Base-by-base conservation (phyloP, 140 eudicot genomes). In the Anethum foeniculum region DNA sequence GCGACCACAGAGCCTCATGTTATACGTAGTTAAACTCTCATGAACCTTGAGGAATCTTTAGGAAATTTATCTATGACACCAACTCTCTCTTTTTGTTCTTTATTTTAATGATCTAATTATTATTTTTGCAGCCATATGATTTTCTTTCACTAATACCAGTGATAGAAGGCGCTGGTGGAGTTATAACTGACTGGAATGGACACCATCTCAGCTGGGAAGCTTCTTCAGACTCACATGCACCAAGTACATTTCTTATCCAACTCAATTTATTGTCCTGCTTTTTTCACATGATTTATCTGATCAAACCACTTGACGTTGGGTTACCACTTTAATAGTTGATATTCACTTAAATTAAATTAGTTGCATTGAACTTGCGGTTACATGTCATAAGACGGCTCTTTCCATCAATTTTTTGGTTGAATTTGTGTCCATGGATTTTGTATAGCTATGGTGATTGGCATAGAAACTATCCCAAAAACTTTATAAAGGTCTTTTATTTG, bases 151-250 rank as follows among this genome's bases (percentile, higher is more conserved):
- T 90, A 78, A 82, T 92, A 80, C 99, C 99, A 12, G 97, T 92
- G 80, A 95, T 95, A 67, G 88, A 95, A 85, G 99, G 97, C 60
- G 97, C 97, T 71, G 99, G 97, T 88, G 99, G 99, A 79, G 89
- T 84, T 10, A 91, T 95, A 83, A 95, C 97, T 12, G 99, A 95
- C 76, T 95, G 99, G 97, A 88, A 79, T 13, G 99, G 99, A 47
- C 73, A 85, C 62, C 85, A 81, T 51, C 90, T 95, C 71, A 68
- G 65, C 44, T 95, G 99, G 97, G 95, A 92, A 81, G 99, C 97
- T 78, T 89, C 97, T 79, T 81, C 97, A 39, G 87, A 82, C 44
- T 83, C 97, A 79, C 87, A 28, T 76, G 87, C 97, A 74, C 56
- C 90, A 72, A 87, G 99, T 92, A 88, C 36, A 84, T 28, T n/a